phyloP scores from a whole-genome alignment of 1,284 basidiomycete species.

The Tilletia setariae region DNA sequence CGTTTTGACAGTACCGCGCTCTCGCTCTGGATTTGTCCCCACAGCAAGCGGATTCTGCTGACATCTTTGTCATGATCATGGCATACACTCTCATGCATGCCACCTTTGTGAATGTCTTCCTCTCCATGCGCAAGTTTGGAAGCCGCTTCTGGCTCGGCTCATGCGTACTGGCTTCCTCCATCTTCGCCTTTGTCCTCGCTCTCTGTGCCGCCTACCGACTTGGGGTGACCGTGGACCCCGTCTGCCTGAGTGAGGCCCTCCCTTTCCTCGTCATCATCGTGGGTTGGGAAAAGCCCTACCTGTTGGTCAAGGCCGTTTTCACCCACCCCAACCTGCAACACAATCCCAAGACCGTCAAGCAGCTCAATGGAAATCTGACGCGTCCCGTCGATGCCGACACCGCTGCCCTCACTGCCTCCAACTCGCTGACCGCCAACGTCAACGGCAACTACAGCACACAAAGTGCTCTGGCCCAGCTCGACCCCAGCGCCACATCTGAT shows the following conservation, averaged over 20 bases:
- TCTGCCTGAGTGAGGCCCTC: constrained; percentile 87
- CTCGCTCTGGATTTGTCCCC: constrained; percentile 40
- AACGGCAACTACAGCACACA: constrained; percentile 18
- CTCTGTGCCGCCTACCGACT: constrained; percentile 79
- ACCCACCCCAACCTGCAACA: constrained; percentile 71
- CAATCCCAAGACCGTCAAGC: constrained; percentile 26
- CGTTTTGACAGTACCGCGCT: too few species aligned
- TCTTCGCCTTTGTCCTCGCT: constrained; percentile 81
- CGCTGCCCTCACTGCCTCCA: background rate
- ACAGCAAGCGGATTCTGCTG: constrained; percentile 83
- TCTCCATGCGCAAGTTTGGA: constrained; percentile 53
- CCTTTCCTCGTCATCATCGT: constrained; percentile 97
- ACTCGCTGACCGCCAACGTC: constrained; percentile 27
- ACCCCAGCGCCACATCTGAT: constrained; percentile 27
- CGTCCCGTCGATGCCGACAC: background rate
- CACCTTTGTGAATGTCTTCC: constrained; percentile 73
- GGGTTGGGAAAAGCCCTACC: constrained; percentile 94
- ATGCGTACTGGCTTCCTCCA: constrained; percentile 77
- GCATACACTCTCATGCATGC: constrained; percentile 95
- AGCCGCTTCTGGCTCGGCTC: constrained; percentile 56
- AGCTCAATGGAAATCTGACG: constrained; percentile 9
- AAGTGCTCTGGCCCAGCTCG: constrained; percentile 29
- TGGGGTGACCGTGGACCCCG: constrained; percentile 83
- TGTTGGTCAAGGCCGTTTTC: constrained; percentile 85
- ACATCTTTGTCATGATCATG: constrained; percentile 90